Base-by-base conservation (phyloP, 2,329 filamentous ascomycete species). In the Fusarium verrucosum region DNA sequence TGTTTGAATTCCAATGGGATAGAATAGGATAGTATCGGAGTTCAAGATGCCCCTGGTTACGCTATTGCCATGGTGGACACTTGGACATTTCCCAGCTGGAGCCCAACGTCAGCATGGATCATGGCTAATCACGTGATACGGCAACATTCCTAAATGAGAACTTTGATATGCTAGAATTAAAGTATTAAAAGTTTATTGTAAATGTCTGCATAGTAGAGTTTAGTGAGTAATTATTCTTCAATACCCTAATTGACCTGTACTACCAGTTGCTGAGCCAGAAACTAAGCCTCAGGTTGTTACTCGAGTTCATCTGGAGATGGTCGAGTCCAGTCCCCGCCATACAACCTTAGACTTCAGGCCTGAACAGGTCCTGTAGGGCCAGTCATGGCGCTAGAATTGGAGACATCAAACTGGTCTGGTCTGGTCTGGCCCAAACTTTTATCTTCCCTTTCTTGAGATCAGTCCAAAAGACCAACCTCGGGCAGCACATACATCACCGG, bases 341-440 rank as follows among this genome's bases (percentile, higher is more conserved):
- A 59, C 54, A 70, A 74, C 75, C 73, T 76, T 71, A 77, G 68
- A 75, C 70, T 72, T 76, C 73, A 76, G 75, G 74, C 75, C 64
- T 56, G 62, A 70, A 73, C 55, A 47, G 50, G 53, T 23, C 33
- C 47, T 66, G 70, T 54, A 45, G 52, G 52, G 28, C 26, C 41
- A 50, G 47, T 51, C 51, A 50, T 40, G 42, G 44, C 50, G 47
- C 65, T 59, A 65, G 63, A 61, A 54, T 62, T 50, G 57, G 61
- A 55, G 44, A 49, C 50, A 28, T 49, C 51, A 55, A 60, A 57
- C 62, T 62, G 44, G 61, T 50, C 58, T 44, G n/a, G n/a, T n/a
- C n/a, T n/a, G n/a, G n/a, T n/a, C n/a, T n/a, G n/a, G n/a, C n/a
- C n/a, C n/a, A 68, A 72, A 75, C 74, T 71, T 70, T 75, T 75